These are phyloP conservation scores for Dichotomocladium elegans DNA, from an alignment of 371 early-diverging fungal species.

Conservation along the genomic window DNA sequence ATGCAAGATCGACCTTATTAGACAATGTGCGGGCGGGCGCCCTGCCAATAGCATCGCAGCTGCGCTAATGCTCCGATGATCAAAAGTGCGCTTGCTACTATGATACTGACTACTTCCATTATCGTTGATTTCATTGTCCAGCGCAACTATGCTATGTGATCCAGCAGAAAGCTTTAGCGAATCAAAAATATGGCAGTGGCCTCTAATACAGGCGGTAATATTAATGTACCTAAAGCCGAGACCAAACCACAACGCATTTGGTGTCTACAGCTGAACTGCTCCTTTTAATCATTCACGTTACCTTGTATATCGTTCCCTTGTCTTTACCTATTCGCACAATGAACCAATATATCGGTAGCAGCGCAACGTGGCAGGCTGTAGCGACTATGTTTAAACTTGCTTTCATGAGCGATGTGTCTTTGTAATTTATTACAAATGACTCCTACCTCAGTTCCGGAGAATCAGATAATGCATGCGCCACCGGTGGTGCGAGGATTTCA, in stretches of 20 bases:
- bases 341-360: background rate
- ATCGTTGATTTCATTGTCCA: slow-evolving; percentile 64
- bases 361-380: too few species aligned
- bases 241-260: background rate
- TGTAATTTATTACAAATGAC: too few species aligned
- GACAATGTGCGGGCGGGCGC: slow-evolving; percentile 87
- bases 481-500: background rate
- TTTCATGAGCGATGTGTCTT: too few species aligned
- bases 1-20: background rate
- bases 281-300: slow-evolving; percentile 9
- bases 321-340: background rate
- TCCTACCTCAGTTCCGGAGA: too few species aligned
- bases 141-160: slow-evolving; percentile 57
- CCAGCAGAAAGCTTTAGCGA: slow-evolving; percentile 55
- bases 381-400: too few species aligned
- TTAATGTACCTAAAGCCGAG: too few species aligned
- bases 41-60: slow-evolving; percentile 90
- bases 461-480: too few species aligned
- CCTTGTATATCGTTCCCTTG: background rate
- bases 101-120: slow-evolving; percentile 80
- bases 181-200: too few species aligned
- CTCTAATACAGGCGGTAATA: too few species aligned
- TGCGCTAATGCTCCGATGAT: slow-evolving; percentile 62
- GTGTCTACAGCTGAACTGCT: slow-evolving; percentile 5
- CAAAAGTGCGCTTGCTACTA: slow-evolving; percentile 87